Base-by-base conservation (phyloP, 176 grass and related monocot genomes). In the Tillandsia fasciculata region DNA sequence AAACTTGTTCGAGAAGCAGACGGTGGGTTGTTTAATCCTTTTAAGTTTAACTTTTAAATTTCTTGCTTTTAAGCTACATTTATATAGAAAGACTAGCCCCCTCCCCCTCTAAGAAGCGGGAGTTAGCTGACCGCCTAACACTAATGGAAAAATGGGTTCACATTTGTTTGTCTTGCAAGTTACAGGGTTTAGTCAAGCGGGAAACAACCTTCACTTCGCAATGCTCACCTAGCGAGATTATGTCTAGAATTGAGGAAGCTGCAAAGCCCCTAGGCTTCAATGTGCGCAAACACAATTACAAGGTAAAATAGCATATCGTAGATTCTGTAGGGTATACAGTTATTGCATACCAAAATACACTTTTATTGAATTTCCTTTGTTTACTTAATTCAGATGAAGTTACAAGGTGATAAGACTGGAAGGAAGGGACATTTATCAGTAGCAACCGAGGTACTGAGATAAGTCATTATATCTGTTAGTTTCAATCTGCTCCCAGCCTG, bases 191-290 rank as follows among this genome's bases (percentile, higher is more conserved):
- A 65, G 83, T 83, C 81, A 93, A 87, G 81, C 71, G 79, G 72
- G 89, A 97, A 71, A 93, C 94, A 59, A 81, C 83, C 27, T 97
- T 97, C 59, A 85, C 94, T 27, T 92, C 89, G 29, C 89, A 90
- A 23, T 73, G 79, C 52, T 81, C 94, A 65, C 82, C 94, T 47
- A 91, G 90, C 79, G 94, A 93, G 78, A 97, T 97, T n/a, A 82
- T 97, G 81, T 83, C 86, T 59, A 97, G 80, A 82, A 90, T 97
- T 79, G 89, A 97, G 66, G 87, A 86, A 77, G 77, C 94, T 50
- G 91, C 89, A 13, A 91, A 88, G 52, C 94, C 94, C 68, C 84
- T 97, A n/a, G 94, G 94, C 68, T 93, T 97, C 69, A 97, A 97
- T 73, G 94, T 97, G 69, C 70, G 64, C n/a, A 97, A 97, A 74